These are phyloP conservation scores for Amanita muscaria DNA, from an alignment of 768 basidiomycete species.

Conservation along the genomic window DNA sequence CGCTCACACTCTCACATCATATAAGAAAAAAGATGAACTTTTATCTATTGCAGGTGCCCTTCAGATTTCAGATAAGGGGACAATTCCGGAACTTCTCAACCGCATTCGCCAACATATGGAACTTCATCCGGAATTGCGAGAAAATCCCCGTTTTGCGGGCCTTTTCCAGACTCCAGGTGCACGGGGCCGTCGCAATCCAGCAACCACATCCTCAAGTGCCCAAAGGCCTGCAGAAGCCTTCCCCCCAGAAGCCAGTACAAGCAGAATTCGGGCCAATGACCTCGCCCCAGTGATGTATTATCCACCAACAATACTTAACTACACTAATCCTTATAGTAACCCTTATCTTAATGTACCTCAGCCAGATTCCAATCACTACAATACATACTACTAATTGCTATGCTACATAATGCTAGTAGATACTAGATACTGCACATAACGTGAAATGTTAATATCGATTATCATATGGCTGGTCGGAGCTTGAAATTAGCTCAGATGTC, in stretches of 20 bases:
- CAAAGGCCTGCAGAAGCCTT: neutral
- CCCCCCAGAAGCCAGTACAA: neutral
- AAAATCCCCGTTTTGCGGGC: slow-evolving; percentile 2
- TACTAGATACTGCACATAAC: neutral
- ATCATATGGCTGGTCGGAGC: slow-evolving; percentile 1
- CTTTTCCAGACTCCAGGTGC: slow-evolving; percentile 4
- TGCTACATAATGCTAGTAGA: neutral
- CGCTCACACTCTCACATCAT: neutral
- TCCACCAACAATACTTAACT: slow-evolving; percentile 3
- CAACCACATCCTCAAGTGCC: slow-evolving; percentile 1
- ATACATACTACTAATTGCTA: neutral
- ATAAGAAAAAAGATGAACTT: slow-evolving; percentile 2
- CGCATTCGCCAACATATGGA: neutral
- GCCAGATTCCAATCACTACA: neutral
- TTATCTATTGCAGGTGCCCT: slow-evolving; percentile 1
- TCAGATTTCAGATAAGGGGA: slow-evolving; percentile 4
- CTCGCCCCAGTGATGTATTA: neutral
- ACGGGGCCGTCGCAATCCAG: neutral
- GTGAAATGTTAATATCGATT: neutral
- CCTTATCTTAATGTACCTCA: slow-evolving; percentile 4
- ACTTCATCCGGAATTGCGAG: neutral
- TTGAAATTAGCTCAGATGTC: neutral
- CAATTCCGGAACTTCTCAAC: neutral
- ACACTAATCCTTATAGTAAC: slow-evolving; percentile 1
- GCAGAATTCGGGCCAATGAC: neutral